These are phyloP conservation scores for Leccinum subspadiceum DNA, from an alignment of 1,284 basidiomycete species.

Conservation along the genomic window DNA sequence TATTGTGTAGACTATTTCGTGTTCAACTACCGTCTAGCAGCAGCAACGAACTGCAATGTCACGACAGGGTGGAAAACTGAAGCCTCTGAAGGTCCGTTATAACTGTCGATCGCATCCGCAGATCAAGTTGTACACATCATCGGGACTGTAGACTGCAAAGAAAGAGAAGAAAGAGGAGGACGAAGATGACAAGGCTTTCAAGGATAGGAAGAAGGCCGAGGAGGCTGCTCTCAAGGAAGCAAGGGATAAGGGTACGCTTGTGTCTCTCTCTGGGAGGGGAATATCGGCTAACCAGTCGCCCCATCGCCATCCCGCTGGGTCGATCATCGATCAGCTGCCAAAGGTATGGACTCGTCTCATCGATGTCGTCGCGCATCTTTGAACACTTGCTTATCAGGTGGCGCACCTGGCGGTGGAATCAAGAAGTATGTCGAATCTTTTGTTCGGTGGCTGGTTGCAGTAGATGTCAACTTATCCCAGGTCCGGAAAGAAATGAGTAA, in stretches of 20 bases:
- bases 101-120: background rate
- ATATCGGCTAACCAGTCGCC: background rate
- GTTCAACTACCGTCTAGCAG: background rate
- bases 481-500: constrained; percentile 66
- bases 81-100: constrained; percentile 62
- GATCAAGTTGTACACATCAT: background rate
- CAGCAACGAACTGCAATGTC: constrained; percentile 46
- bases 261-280: background rate
- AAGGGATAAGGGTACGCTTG: constrained; percentile 59
- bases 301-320: background rate
- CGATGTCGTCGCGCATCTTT: constrained; percentile 2
- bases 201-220: constrained; percentile 72
- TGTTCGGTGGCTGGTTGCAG: constrained; percentile 5
- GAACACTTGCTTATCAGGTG: constrained; percentile 41
- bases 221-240: constrained; percentile 67
- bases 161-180: constrained; percentile 72
- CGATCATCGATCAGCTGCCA: constrained; percentile 45
- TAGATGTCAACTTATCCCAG: constrained; percentile 35
- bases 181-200: constrained; percentile 70
- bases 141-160: constrained; percentile 60
- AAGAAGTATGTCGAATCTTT: constrained; percentile 62
- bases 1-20: background rate
- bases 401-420: constrained; percentile 71
- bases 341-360: constrained; percentile 45
- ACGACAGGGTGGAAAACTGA: constrained; percentile 78